Conservation (phyloP, 768 basidiomycete genomes). For the Phanerochaete sordida region DNA sequence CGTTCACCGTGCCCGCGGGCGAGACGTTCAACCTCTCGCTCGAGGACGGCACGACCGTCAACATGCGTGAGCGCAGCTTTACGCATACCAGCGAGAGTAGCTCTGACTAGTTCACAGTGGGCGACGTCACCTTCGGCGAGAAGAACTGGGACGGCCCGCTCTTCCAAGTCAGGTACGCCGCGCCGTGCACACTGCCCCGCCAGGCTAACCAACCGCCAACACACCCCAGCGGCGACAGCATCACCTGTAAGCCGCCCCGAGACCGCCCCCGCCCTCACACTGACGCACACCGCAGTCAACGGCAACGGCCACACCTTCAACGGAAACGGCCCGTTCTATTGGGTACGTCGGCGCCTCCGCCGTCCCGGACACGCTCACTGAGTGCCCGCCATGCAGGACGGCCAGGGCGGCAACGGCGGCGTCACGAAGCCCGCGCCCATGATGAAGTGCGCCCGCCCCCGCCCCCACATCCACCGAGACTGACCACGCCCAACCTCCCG, state of each 20-base stretch:
- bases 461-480: not conserved
- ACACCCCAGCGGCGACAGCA: conserved; percentile 37
- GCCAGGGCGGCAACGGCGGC: conserved; percentile 28
- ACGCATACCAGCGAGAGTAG: not conserved
- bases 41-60: conserved; percentile 49
- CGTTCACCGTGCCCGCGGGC: conserved; percentile 56
- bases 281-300: conserved; percentile 24
- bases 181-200: not conserved
- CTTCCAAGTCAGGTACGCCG: conserved; percentile 44
- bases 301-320: conserved; percentile 40
- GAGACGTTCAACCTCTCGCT: conserved; percentile 46
- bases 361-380: not conserved
- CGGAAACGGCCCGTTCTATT: conserved; percentile 41
- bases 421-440: conserved; percentile 33
- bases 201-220: not conserved
- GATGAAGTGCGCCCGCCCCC: conserved; percentile 30
- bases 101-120: conserved; percentile 32
- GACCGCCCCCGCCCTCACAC: not conserved
- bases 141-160: conserved; percentile 50
- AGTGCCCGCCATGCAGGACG: conserved; percentile 18
- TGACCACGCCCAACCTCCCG: not conserved
- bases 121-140: conserved; percentile 56
- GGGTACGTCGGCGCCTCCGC: conserved; percentile 27
- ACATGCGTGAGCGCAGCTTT: conserved; percentile 41
- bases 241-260: conserved; percentile 39